Evolutionary conservation across 2,329 filamentous ascomycete genomes (phyloP), one percentile per base, ranked within the genome.

Genomic region (Colletotrichum ledebouriae): DNA sequence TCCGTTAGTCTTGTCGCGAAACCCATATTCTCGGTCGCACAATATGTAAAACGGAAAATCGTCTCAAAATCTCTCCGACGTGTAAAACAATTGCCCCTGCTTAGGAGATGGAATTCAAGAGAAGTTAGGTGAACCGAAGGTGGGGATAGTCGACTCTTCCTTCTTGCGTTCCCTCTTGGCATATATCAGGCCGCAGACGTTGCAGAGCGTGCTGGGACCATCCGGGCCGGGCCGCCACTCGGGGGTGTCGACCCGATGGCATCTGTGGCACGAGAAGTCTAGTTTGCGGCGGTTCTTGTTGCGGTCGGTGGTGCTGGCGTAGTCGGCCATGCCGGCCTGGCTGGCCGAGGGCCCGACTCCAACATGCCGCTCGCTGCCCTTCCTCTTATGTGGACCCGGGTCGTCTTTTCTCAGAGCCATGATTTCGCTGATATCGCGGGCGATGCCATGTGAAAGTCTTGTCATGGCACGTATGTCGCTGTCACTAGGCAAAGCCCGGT

Each of bases 161-260:
- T 68, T 65, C 50, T 71, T 71, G 10, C 69, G 70, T 44, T 72
- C 60, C 10, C 73, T 70, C 60, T 76, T 76, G 15, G 75, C 74
- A 61, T 75, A 76, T 15, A 76, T 89, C 71, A 93, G 80, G 46
- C 90, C 90, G 74, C 90, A 93, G 9, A 91, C 90, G 79, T 93
- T 93, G 79, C 90, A 93, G 44, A 93, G 80, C 6, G 90, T 92
- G 70, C 90, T 84, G 49, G 90, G 90, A 52, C 90, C 90, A 75
- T 92, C 90, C n/a, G 90, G 90, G 37, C 90, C 90, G 73, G 89
- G 84, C 68, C 90, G 86, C 90, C 90, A 93, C 82, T 93, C 90
- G 20, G 90, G 90, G n/a, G 90, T 93, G 76, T 92, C 90, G 47
- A 89, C 89, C 73, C 90, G 86, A 76, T 91, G 91, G 78, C 90